Base-by-base conservation (phyloP, 1,139 yeast species). In the Geotrichum cucujoidarum region DNA sequence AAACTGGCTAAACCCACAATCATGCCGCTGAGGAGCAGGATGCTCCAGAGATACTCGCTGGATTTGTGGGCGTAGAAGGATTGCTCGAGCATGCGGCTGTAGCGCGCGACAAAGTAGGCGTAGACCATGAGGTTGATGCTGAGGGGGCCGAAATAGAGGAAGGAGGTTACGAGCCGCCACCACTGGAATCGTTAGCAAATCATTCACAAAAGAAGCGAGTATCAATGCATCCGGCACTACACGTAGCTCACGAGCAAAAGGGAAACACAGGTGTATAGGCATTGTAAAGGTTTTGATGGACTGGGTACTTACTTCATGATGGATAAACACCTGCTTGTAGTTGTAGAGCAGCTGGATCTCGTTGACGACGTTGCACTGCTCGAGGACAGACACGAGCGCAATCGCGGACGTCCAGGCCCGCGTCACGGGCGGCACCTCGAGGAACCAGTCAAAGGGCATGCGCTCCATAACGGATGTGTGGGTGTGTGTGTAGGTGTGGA, bases 161-260 rank as follows among this genome's bases (percentile, higher is more conserved):
- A 70, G 3, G 74, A 62, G 14, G 76, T 70, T 10, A 71, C 11
- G 24, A 73, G 49, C 25, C 79, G 59, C 74, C 76, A 73, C 54
- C 65, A 64, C 57, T 47, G 14, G 8, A 58, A 47, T 6, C 27
- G n/a, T n/a, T n/a, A n/a, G n/a, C n/a, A n/a, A n/a, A n/a, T n/a
- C n/a, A n/a, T n/a, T n/a, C n/a, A n/a, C n/a, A n/a, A n/a, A n/a
- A n/a, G n/a, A n/a, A n/a, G n/a, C n/a, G n/a, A n/a, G n/a, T n/a
- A n/a, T n/a, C n/a, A n/a, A n/a, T n/a, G n/a, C n/a, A n/a, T n/a
- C n/a, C n/a, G n/a, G n/a, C n/a, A n/a, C 27, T 24, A 10, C 27
- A 6, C 8, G 6, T 24, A 24, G 27, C 27, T 6, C 27, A 24
- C 27, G 10, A 6, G 10, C 27, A 24, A 6, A 24, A 6, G 27